A percentile compares a stretch with the other conserved stretches of the same genome.
Conservation (phyloP, 2,329 filamentous ascomycete genomes). For the Hortaea werneckii region DNA sequence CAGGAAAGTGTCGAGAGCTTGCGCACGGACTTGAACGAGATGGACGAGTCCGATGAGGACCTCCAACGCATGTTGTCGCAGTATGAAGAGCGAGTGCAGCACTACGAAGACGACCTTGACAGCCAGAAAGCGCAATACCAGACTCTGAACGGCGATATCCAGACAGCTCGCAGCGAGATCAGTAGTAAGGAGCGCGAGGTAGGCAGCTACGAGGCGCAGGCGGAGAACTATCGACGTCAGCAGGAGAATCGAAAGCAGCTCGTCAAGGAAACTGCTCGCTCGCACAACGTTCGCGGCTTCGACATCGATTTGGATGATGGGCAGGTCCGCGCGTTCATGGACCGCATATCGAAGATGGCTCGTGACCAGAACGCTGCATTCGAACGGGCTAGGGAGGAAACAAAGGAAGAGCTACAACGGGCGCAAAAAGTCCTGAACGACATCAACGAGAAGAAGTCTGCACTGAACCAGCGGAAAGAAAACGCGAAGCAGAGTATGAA, state of each 20-base stretch:
- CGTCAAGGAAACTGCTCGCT: constrained; percentile 66
- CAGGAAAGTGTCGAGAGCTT: constrained; percentile 62
- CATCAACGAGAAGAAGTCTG: constrained; percentile 64
- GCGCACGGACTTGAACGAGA: constrained; percentile 61
- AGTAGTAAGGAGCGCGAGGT: constrained; percentile 48
- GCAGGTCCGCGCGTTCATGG: constrained; percentile 66
- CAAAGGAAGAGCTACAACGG: constrained; percentile 60
- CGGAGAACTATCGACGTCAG: constrained; percentile 76
- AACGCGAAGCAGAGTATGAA: constrained; percentile 62
- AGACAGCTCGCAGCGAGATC: constrained; percentile 33
- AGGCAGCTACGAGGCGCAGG: constrained; percentile 75
- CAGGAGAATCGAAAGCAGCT: constrained; percentile 59
- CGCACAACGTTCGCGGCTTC: constrained; percentile 73
- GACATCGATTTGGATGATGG: constrained; percentile 67
- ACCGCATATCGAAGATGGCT: constrained; percentile 62
- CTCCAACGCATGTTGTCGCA: constrained; percentile 62
- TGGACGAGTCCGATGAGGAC: constrained; percentile 67
- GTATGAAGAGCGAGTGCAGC: constrained; percentile 62
- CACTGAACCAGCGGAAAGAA: constrained; percentile 62
- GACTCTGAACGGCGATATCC: constrained; percentile 47
- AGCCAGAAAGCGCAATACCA: constrained; percentile 54
- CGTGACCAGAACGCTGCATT: constrained; percentile 70
- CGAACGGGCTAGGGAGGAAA: constrained; percentile 63
- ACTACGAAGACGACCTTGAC: constrained; percentile 52
- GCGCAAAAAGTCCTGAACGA: constrained; percentile 63